Evolutionary conservation across 2,329 filamentous ascomycete genomes (phyloP).

Genomic region (Fusarium sublunatum): DNA sequence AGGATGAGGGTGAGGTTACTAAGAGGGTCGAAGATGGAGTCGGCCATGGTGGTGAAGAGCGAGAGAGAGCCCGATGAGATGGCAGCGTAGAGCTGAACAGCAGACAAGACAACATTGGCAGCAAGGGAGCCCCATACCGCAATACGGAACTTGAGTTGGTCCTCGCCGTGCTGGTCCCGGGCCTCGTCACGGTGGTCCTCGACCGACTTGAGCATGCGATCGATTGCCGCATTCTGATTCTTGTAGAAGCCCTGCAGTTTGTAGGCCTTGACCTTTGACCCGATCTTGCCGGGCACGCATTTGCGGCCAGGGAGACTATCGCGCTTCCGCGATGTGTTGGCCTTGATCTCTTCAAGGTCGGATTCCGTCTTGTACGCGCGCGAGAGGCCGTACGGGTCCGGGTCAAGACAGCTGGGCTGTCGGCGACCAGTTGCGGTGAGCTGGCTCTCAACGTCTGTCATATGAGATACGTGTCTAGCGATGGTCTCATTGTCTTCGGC

Average conservation of each 20-base stretch:
- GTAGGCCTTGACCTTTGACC: slow-evolving; percentile 54
- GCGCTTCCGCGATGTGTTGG: slow-evolving; percentile 84
- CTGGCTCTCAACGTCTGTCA: slow-evolving; percentile 63
- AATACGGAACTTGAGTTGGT: slow-evolving; percentile 80
- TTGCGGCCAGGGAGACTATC: slow-evolving; percentile 52
- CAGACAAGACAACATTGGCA: slow-evolving; percentile 83
- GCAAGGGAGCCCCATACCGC: slow-evolving; percentile 75
- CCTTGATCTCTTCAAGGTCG: slow-evolving; percentile 81
- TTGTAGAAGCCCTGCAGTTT: slow-evolving; percentile 86
- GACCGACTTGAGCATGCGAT: slow-evolving; percentile 89
- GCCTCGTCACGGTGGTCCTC: slow-evolving; percentile 89
- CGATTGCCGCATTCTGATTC: slow-evolving; percentile 91
- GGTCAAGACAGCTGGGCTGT: slow-evolving; percentile 61
- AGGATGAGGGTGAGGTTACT: slow-evolving; percentile 90
- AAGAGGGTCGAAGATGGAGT: slow-evolving; percentile 91
- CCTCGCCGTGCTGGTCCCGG: slow-evolving; percentile 81
- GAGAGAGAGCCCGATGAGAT: slow-evolving; percentile 89
- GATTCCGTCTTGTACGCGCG: slow-evolving; percentile 79
- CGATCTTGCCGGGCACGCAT: slow-evolving; percentile 35
- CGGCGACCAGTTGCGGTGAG: slow-evolving; percentile 50
- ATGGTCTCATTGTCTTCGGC: slow-evolving; percentile 53
- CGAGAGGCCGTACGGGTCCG: slow-evolving; percentile 85
- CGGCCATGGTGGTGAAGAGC: slow-evolving; percentile 97
- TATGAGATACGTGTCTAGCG: slow-evolving; percentile 56
- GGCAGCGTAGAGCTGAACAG: slow-evolving; percentile 89